Percentiles rank a stretch among this genome's conserved stretches.
These are phyloP conservation scores for Conringia planisiliqua DNA, from an alignment of 345 rosid species.

Conservation along the genomic window DNA sequence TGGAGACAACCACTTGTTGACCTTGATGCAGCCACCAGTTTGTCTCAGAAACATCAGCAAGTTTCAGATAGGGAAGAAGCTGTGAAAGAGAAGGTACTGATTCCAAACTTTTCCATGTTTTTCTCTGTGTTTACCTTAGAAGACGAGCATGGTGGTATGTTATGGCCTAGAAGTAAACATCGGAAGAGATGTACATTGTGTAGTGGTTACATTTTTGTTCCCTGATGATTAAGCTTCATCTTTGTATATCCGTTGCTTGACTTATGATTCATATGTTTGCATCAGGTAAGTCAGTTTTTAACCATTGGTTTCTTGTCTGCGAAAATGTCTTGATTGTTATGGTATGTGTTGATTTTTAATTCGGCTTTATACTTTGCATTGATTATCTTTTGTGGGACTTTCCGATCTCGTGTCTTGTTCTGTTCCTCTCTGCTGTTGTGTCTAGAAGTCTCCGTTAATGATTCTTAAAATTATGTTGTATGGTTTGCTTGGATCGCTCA, in stretches of 20 bases:
- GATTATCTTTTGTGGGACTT: not conserved
- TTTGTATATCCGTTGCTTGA: not conserved
- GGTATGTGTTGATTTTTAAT: not conserved
- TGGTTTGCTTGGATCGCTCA: not conserved
- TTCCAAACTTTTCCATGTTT: not conserved
- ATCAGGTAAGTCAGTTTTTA: not conserved
- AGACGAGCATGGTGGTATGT: too few species aligned
- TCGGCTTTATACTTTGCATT: not conserved
- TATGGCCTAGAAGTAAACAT: too few species aligned
- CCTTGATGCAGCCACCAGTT: constrained; percentile 38
- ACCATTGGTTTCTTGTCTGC: not conserved
- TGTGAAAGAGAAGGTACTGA: constrained; percentile 78
- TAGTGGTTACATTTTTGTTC: not conserved
- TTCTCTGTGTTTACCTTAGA: not conserved
- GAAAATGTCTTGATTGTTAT: not conserved
- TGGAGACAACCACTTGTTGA: constrained; percentile 93
- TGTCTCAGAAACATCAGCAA: constrained; percentile 53
- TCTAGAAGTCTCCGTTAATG: not conserved
- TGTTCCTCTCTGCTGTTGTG: not conserved
- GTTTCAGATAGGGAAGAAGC: constrained; percentile 58
- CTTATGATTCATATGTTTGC: not conserved
- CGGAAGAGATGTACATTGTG: not conserved
- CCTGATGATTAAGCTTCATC: not conserved
- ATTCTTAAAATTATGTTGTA: not conserved
- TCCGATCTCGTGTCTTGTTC: not conserved